phyloP scores from a whole-genome alignment of 148 eudicot genomes.

The Vaccinium myrtillus region DNA sequence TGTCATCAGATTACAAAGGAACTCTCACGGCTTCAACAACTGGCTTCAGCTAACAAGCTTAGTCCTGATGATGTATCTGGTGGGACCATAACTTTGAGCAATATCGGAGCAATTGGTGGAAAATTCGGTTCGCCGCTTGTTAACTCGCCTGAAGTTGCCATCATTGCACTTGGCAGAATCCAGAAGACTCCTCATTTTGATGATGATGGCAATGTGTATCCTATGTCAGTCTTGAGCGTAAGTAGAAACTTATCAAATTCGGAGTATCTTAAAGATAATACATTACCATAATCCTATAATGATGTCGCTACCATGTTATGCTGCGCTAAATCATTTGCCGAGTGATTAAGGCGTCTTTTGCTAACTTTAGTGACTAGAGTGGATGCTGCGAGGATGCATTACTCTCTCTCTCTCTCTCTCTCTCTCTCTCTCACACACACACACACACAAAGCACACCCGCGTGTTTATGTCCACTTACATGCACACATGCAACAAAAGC shows the following conservation, averaged over 20 bases:
- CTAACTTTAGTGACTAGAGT: neutral
- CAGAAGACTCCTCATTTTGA: slow-evolving; percentile 62
- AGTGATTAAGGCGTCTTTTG: neutral
- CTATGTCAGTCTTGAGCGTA: slow-evolving; percentile 73
- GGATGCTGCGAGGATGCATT: neutral
- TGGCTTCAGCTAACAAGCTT: slow-evolving; percentile 81
- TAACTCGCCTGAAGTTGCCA: slow-evolving; percentile 82
- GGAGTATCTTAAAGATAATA: neutral
- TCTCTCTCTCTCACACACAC: neutral
- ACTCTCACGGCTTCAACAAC: slow-evolving; percentile 62
- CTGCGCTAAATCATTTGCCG: too few relatives aligned
- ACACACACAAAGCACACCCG: neutral
- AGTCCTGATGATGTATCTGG: slow-evolving; percentile 70
- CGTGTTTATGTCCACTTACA: neutral
- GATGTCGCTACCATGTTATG: neutral
- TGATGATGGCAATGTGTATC: slow-evolving; percentile 73
- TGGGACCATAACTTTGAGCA: slow-evolving; percentile 93
- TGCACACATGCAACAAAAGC: neutral
- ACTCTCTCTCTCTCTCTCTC: neutral
- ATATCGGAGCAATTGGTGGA: slow-evolving; percentile 95
- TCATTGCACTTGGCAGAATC: slow-evolving; percentile 81
- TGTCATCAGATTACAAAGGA: slow-evolving; percentile 75
- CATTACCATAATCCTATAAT: neutral
- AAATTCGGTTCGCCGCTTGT: slow-evolving; percentile 90
- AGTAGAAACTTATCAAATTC: slow-evolving; percentile 23